Conservation (phyloP, 2,329 filamentous ascomycete species). For the Capronia americana region DNA sequence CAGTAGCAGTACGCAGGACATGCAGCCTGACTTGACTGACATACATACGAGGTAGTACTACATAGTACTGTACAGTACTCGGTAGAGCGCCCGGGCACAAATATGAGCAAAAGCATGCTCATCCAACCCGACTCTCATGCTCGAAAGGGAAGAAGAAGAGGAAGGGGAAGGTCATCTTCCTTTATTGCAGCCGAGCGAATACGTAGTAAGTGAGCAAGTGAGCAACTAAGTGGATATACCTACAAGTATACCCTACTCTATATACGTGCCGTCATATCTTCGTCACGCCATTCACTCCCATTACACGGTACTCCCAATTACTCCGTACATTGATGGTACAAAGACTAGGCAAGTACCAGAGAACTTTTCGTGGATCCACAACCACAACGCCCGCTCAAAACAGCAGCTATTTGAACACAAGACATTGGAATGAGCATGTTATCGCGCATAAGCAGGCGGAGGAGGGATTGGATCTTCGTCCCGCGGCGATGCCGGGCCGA, state of each 20-base stretch:
- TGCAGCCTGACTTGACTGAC: too few species aligned
- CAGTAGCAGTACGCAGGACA: too few species aligned
- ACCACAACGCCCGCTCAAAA: constrained; percentile 3
- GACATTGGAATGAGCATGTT: constrained; percentile 21
- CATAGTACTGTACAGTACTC: too few species aligned
- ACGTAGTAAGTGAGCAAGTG: not conserved
- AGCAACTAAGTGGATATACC: not conserved
- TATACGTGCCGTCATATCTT: constrained; percentile 1
- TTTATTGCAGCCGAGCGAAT: not conserved
- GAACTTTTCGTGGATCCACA: too few species aligned
- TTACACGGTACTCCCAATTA: too few species aligned
- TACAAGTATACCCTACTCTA: not conserved
- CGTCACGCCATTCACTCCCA: constrained; percentile 3
- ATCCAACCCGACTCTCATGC: not conserved
- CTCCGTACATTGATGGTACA: constrained; percentile 5
- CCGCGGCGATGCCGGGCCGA: constrained; percentile 34
- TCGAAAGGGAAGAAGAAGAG: too few species aligned
- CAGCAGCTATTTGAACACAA: not conserved
- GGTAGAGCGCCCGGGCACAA: too few species aligned
- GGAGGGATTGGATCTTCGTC: constrained; percentile 50
- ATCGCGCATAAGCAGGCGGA: constrained; percentile 55
- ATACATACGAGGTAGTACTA: too few species aligned
- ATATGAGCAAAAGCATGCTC: too few species aligned
- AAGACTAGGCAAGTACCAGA: not conserved
- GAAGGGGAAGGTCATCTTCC: too few species aligned